These are phyloP conservation scores for Plasmodium blacklocki DNA, from an alignment of 169 alveolate genomes.

Conservation along the genomic window DNA sequence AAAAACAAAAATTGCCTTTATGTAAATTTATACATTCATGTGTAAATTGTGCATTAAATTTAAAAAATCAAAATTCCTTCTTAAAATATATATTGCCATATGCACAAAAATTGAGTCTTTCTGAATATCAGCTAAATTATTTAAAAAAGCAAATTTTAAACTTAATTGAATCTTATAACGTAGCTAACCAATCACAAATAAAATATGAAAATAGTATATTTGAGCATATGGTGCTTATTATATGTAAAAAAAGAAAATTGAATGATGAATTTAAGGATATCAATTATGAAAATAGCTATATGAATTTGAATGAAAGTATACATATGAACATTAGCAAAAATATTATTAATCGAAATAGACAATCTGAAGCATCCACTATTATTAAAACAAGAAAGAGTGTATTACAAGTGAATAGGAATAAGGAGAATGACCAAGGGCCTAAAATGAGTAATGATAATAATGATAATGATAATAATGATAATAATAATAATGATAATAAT, in stretches of 20 bases:
- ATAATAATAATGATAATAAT: background rate
- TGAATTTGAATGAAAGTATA: constrained; percentile 64
- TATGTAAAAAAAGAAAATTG: constrained; percentile 53
- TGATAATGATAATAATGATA: background rate
- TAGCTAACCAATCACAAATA: constrained; percentile 25
- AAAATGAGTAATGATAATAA: background rate
- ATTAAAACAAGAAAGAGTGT: constrained; percentile 52
- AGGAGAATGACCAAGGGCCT: background rate
- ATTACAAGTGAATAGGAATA: background rate
- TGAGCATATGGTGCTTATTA: constrained; percentile 63
- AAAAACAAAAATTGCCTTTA: constrained; percentile 69
- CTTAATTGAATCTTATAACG: constrained; percentile 44
- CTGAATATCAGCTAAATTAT: constrained; percentile 63
- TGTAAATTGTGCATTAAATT: constrained; percentile 73
- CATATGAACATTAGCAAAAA: constrained; percentile 71
- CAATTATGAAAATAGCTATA: constrained; percentile 61
- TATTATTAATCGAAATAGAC: constrained; percentile 19
- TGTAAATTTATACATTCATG: constrained; percentile 76
- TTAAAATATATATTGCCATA: constrained; percentile 73
- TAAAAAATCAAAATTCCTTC: constrained; percentile 66
- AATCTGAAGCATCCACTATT: background rate
- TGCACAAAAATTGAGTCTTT: constrained; percentile 70
- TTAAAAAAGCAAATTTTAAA: constrained; percentile 54
- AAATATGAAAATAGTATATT: constrained; percentile 64
- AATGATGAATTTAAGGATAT: constrained; percentile 65